These are phyloP conservation scores for Dendryphion nanum DNA, from an alignment of 2,329 filamentous ascomycete species.

Conservation along the genomic window DNA sequence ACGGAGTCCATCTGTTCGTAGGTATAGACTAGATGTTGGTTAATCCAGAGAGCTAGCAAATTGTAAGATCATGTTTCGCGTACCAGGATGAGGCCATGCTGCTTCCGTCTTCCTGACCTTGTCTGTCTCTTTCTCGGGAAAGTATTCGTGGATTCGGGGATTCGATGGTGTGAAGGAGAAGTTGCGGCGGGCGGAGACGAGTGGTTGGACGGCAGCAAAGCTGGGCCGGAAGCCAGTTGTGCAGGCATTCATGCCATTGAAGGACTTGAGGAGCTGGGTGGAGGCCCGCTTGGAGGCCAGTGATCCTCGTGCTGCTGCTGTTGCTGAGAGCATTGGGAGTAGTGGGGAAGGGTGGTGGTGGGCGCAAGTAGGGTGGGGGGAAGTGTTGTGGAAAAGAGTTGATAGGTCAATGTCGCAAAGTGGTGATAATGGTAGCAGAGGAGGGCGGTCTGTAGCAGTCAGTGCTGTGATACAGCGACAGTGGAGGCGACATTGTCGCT, in stretches of 20 bases:
- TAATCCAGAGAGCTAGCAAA: neutral
- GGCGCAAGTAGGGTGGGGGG: no score
- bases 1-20: conserved; percentile 75
- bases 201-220: conserved; percentile 32
- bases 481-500: no score
- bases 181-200: conserved; percentile 26
- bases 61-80: conserved; percentile 2
- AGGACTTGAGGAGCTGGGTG: conserved; percentile 35
- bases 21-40: conserved; percentile 57
- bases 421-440: no score
- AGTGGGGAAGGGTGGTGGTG: conserved; percentile 7
- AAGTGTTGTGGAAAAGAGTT: no score
- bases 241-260: conserved; percentile 29
- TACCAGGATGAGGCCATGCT: conserved; percentile 51
- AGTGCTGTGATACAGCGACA: no score
- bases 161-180: conserved; percentile 41
- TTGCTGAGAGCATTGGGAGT: conserved; percentile 26
- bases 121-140: conserved; percentile 45
- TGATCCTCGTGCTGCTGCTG: conserved; percentile 20
- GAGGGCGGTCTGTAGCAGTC: no score
- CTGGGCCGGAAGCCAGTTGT: conserved; percentile 27
- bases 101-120: conserved; percentile 46
- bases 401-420: no score
- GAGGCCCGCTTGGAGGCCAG: conserved; percentile 37
- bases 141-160: conserved; percentile 45